phyloP scores from a whole-genome alignment of 352 stramenopile species.

The Phytophthora ramorum region DNA sequence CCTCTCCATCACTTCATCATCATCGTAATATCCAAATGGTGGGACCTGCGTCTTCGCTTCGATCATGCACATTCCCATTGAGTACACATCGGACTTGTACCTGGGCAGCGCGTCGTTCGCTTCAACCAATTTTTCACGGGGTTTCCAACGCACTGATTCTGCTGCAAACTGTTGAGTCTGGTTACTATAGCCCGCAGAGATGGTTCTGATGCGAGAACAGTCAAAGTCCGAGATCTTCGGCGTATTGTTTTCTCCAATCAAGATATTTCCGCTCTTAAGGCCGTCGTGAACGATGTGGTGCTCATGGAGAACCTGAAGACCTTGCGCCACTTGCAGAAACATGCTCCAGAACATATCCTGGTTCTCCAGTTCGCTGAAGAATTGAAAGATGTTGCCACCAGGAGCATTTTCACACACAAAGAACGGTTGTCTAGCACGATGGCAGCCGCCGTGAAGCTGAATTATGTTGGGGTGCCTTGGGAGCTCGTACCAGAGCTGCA shows the following conservation, averaged over 20 bases:
- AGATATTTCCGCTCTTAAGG: conserved; percentile 84
- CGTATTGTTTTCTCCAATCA: conserved; percentile 49
- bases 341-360: conserved; percentile 15
- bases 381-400: conserved; percentile 24
- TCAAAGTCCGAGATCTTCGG: conserved; percentile 40
- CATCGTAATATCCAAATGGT: conserved; percentile 16
- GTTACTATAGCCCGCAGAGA: conserved; percentile 14
- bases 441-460: conserved; percentile 37
- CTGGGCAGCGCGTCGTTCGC: background rate
- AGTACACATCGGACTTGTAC: conserved; percentile 32
- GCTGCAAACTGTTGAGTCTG: background rate
- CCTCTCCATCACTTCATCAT: conserved; percentile 12
- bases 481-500: conserved; percentile 39
- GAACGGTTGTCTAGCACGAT: conserved; percentile 28
- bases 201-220: conserved; percentile 17
- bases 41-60: conserved; percentile 24
- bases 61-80: conserved; percentile 42
- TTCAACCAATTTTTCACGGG: conserved; percentile 18
- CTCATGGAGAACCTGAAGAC: conserved; percentile 62
- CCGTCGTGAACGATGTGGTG: conserved; percentile 71
- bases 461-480: conserved; percentile 39
- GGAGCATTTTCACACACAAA: conserved; percentile 42
- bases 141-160: conserved; percentile 30
- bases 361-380: conserved; percentile 15
- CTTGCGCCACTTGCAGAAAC: conserved; percentile 38